phyloP scores from a whole-genome alignment of 345 rosid genomes.

The Salix purpurea region DNA sequence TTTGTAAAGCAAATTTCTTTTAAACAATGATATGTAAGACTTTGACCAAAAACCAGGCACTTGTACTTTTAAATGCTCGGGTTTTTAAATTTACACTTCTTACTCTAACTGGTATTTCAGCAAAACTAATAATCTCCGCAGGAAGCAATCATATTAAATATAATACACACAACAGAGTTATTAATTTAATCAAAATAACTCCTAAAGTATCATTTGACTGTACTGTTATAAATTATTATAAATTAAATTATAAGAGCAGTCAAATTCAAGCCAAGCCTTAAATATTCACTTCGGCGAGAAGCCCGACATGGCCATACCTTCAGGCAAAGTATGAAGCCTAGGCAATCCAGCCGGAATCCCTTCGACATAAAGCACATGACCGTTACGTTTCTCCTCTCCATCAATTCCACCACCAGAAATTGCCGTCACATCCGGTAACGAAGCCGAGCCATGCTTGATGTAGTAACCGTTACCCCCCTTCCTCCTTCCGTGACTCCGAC shows the following conservation, averaged over 20 bases:
- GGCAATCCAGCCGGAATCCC: constrained; percentile 84
- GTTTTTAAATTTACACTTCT: background rate
- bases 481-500: constrained; percentile 41
- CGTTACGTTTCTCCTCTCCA: constrained; percentile 60
- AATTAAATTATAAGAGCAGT: background rate
- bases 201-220: background rate
- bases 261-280: constrained; percentile 16
- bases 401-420: constrained; percentile 47
- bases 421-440: constrained; percentile 71
- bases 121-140: background rate
- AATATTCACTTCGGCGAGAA: constrained; percentile 19
- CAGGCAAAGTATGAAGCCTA: constrained; percentile 66
- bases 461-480: constrained; percentile 49
- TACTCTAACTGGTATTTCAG: background rate
- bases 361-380: constrained; percentile 47
- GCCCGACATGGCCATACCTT: constrained; percentile 53
- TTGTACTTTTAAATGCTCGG: background rate
- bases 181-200: background rate
- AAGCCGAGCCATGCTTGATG: constrained; percentile 54
- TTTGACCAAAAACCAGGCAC: background rate
- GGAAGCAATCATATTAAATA: background rate
- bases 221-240: background rate
- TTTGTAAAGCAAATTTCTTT: background rate
- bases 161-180: background rate
- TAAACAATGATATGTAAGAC: background rate